Percentiles rank a stretch among this genome's conserved stretches.
These are phyloP conservation scores for Chlamydomonas eustigma DNA, from an alignment of 139 green algal species.

Conservation along the genomic window DNA sequence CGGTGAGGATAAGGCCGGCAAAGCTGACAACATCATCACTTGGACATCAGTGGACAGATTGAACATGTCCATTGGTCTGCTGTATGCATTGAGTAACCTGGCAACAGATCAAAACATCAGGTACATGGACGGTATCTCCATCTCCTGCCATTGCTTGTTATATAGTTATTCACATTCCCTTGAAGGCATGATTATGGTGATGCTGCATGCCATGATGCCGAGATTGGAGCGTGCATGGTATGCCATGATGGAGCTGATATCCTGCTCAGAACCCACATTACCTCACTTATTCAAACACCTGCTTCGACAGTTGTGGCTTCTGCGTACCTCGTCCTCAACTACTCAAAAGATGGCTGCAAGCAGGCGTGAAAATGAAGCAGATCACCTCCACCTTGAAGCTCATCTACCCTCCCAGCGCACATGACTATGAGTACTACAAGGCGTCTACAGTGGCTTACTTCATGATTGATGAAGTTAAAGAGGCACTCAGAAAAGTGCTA, in stretches of 20 bases:
- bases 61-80: conserved; percentile 65
- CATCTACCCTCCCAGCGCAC: conserved; percentile 58
- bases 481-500: conserved; percentile 46
- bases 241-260: no score
- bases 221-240: no score
- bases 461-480: conserved; percentile 56
- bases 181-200: no score
- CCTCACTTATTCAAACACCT: no score
- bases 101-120: conserved; percentile 45
- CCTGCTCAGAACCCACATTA: no score
- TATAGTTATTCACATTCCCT: no score
- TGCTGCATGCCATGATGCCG: no score
- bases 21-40: conserved; percentile 28
- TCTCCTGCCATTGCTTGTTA: no score
- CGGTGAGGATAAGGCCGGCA: background rate
- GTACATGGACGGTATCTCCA: no score
- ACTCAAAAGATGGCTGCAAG: conserved; percentile 62
- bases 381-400: conserved; percentile 46
- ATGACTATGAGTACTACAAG: conserved; percentile 72
- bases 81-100: conserved; percentile 64
- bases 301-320: conserved; percentile 28
- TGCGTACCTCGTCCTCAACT: conserved; percentile 65
- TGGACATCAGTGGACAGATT: conserved; percentile 60
- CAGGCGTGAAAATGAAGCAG: conserved; percentile 56
- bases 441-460: conserved; percentile 64